Evolutionary conservation across 352 stramenopile species (phyloP).

Genomic region (Phytophthora megakarya): DNA sequence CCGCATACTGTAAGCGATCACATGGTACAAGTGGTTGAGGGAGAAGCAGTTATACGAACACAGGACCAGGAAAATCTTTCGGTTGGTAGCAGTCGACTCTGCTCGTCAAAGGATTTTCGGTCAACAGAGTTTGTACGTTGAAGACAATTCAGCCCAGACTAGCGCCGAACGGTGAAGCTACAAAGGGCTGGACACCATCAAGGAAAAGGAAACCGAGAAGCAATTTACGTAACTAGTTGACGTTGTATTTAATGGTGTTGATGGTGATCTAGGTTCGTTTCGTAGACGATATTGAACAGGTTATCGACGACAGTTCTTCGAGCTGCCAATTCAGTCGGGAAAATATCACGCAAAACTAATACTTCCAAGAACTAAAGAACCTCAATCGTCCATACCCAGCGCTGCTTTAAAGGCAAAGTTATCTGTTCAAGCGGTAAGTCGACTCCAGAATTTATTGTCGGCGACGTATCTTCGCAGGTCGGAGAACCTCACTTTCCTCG

Average conservation of each 20-base stretch:
- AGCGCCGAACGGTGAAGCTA: constrained; percentile 44
- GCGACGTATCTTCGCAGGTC: too few species aligned
- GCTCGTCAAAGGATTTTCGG: constrained; percentile 57
- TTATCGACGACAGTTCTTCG: too few species aligned
- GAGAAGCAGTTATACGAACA: constrained; percentile 21
- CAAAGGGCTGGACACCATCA: constrained; percentile 75
- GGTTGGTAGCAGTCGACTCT: constrained; percentile 57
- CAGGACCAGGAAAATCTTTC: constrained; percentile 49
- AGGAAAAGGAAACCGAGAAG: constrained; percentile 69
- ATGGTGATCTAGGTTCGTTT: constrained; percentile 9
- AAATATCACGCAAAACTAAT: too few species aligned
- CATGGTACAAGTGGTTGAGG: constrained; percentile 51
- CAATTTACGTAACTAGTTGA: constrained; percentile 53
- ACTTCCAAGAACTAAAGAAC: too few species aligned
- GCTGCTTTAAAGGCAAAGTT: too few species aligned
- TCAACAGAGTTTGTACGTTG: constrained; percentile 72
- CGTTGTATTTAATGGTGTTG: too few species aligned
- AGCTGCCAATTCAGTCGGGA: too few species aligned
- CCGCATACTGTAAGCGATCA: too few species aligned
- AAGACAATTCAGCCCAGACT: constrained; percentile 70
- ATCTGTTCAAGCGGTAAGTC: too few species aligned
- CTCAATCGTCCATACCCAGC: too few species aligned
- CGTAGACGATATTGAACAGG: constrained; percentile 65
- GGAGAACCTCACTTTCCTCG: too few species aligned
- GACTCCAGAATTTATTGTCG: too few species aligned